phyloP scores from a whole-genome alignment of 768 basidiomycete genomes.

The Russula earlei region DNA sequence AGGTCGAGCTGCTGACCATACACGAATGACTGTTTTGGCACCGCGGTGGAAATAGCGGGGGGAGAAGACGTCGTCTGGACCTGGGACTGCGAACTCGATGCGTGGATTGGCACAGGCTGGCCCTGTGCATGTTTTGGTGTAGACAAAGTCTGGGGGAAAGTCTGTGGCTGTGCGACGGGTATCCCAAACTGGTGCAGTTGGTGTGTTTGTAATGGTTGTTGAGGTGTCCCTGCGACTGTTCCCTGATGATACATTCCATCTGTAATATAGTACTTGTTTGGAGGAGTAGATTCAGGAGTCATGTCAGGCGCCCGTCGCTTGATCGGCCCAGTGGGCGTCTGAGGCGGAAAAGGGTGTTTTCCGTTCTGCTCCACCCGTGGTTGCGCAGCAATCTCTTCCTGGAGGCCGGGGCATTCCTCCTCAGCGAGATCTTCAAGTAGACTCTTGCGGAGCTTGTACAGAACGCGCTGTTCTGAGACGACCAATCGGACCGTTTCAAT shows the following conservation, averaged over 20 bases:
- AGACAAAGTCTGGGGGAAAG: conserved; percentile 18
- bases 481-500: conserved; percentile 51
- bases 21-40: conserved; percentile 6
- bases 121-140: conserved; percentile 15
- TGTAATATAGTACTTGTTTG: conserved; percentile 16
- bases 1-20: conserved; percentile 8
- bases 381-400: conserved; percentile 47
- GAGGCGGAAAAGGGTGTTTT: conserved; percentile 5
- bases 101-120: conserved; percentile 10
- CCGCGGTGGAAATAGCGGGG: not conserved
- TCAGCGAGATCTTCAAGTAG: conserved; percentile 49
- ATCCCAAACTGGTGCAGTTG: conserved; percentile 12
- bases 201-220: conserved; percentile 3
- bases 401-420: conserved; percentile 46
- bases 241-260: conserved; percentile 13
- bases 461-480: conserved; percentile 47
- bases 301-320: conserved; percentile 18
- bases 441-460: conserved; percentile 52
- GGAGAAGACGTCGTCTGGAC: conserved; percentile 7
- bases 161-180: conserved; percentile 13
- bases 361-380: conserved; percentile 21
- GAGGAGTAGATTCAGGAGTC: conserved; percentile 16
- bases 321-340: conserved; percentile 11
- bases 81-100: conserved; percentile 2
- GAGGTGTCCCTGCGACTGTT: too few species aligned